Conservation (phyloP, 164 flowering plant genomes). For the Taxillus chinensis region DNA sequence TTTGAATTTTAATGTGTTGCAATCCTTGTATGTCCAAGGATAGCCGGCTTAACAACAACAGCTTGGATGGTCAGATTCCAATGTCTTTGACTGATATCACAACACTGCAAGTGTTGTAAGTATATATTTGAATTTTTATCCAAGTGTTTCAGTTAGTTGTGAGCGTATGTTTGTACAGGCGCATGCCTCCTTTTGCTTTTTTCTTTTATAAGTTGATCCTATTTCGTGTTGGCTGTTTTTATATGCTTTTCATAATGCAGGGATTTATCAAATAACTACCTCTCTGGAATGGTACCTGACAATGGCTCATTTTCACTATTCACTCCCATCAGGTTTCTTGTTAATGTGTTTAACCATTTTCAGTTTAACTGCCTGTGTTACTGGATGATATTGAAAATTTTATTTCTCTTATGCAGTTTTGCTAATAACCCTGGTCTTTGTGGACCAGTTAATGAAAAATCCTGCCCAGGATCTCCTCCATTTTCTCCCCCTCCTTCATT, state of each 20-base stretch:
- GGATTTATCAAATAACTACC: not conserved
- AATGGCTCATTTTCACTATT: not conserved
- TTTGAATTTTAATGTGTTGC: not conserved
- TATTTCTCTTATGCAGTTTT: not conserved
- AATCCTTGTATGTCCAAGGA: not conserved
- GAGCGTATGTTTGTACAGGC: too few relatives aligned
- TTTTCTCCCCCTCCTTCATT: not conserved
- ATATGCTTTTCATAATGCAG: not conserved
- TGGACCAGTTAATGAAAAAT: not conserved
- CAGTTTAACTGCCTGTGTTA: not conserved
- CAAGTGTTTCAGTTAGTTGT: too few relatives aligned
- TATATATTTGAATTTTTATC: not conserved
- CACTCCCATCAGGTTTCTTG: not conserved
- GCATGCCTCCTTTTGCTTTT: too few relatives aligned
- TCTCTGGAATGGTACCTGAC: not conserved
- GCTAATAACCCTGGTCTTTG: not conserved
- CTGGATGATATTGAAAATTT: not conserved
- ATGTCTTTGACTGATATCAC: not conserved
- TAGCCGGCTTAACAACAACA: not conserved
- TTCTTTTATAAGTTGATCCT: not conserved
- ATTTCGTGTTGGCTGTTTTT: too few relatives aligned
- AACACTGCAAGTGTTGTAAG: not conserved
- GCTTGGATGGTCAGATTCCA: not conserved
- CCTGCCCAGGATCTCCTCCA: not conserved
- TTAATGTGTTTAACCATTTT: not conserved